Evolutionary conservation across 768 basidiomycete species (phyloP).

Genomic region (Exidia glandulosa): DNA sequence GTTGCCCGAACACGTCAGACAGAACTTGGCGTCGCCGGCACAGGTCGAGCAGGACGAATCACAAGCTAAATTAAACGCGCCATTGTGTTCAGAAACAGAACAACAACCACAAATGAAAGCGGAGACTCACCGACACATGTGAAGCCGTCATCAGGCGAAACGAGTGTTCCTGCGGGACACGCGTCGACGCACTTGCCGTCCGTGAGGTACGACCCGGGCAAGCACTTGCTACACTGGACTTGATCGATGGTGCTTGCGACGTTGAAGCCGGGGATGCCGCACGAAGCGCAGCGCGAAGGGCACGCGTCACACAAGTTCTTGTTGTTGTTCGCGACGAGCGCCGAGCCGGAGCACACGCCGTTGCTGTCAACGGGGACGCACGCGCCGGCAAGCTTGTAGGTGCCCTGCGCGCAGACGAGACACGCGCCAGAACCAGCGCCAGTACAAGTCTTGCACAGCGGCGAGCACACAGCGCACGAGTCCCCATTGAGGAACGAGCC

Average conservation of each 20-base stretch:
- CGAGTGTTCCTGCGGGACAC: constrained; percentile 67
- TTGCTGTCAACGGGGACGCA: constrained; percentile 56
- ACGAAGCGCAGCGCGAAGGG: constrained; percentile 71
- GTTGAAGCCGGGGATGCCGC: constrained; percentile 62
- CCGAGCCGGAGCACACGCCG: constrained; percentile 65
- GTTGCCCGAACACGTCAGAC: constrained; percentile 57
- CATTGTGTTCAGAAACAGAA: background rate
- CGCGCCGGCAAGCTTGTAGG: constrained; percentile 50
- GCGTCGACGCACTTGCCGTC: constrained; percentile 55
- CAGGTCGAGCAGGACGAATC: constrained; percentile 68
- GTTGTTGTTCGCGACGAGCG: constrained; percentile 65
- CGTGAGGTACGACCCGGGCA: constrained; percentile 65
- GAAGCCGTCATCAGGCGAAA: constrained; percentile 58
- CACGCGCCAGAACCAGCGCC: constrained; percentile 63
- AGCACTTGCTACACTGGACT: constrained; percentile 64
- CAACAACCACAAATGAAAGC: background rate
- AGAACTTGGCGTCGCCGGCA: constrained; percentile 52
- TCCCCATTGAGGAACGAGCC: constrained; percentile 44
- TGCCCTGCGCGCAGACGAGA: constrained; percentile 50
- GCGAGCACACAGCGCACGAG: constrained; percentile 49
- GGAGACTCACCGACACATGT: constrained; percentile 57
- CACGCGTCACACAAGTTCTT: constrained; percentile 83
- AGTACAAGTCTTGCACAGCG: constrained; percentile 59
- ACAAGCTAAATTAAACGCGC: constrained; percentile 46
- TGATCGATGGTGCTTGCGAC: constrained; percentile 53